These are phyloP conservation scores for Hypoxylon sp. DNA, from an alignment of 2,329 filamentous ascomycete genomes.

Conservation along the genomic window DNA sequence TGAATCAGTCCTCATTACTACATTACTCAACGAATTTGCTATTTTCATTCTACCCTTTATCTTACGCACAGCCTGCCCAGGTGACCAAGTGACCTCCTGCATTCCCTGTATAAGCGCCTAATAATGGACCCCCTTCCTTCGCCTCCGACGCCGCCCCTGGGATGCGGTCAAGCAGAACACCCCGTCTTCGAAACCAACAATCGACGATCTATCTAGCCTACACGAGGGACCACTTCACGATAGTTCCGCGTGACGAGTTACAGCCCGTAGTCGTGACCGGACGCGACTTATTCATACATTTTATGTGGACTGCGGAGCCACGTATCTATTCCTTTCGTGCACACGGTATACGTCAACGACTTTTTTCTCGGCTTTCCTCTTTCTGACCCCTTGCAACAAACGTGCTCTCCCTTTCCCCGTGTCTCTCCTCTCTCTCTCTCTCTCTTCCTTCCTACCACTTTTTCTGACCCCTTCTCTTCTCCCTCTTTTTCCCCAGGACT, in stretches of 20 bases:
- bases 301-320: constrained; percentile 38
- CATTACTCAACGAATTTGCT: constrained; percentile 22
- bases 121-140: constrained; percentile 21
- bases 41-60: constrained; percentile 24
- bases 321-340: constrained; percentile 30
- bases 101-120: constrained; percentile 42
- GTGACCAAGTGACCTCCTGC: constrained; percentile 33
- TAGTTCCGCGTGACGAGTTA: constrained; percentile 34
- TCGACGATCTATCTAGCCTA: constrained; percentile 35
- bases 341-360: constrained; percentile 41
- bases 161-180: constrained; percentile 39
- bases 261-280: constrained; percentile 27
- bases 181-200: constrained; percentile 31
- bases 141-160: constrained; percentile 38
- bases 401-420: constrained; percentile 9
- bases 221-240: constrained; percentile 43
- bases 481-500: constrained; percentile 26
- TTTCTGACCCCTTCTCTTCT: constrained; percentile 4
- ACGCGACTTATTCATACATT: constrained; percentile 30
- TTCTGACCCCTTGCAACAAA: constrained; percentile 9
- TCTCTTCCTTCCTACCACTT: constrained; percentile 14
- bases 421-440: constrained; percentile 13
- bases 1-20: constrained; percentile 23
- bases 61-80: constrained; percentile 39
- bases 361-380: constrained; percentile 26